phyloP scores from a whole-genome alignment of 345 rosid species.

The thale cress (Arabidopsis thaliana) region DNA sequence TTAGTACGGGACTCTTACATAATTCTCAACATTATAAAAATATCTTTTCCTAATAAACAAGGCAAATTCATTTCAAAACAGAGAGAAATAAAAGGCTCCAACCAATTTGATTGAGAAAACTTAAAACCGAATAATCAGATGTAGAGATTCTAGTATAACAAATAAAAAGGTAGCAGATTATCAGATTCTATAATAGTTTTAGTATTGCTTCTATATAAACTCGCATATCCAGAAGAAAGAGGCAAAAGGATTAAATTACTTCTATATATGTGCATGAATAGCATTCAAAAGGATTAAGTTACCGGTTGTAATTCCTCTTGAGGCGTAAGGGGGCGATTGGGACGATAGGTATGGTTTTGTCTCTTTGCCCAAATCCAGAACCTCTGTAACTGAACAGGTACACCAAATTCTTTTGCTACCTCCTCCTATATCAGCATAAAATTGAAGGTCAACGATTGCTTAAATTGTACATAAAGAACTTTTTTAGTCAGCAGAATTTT shows the following conservation, averaged over 20 bases:
- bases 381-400: conserved; percentile 83
- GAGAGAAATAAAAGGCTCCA: conserved; percentile 12
- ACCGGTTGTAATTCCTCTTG: conserved; percentile 84
- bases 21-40: conserved; percentile 1
- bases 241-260: not conserved
- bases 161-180: conserved; percentile 3
- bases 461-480: conserved; percentile 9
- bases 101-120: conserved; percentile 6
- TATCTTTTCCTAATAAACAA: not conserved
- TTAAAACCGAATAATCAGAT: conserved; percentile 23
- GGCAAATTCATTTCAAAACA: conserved; percentile 14
- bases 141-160: conserved; percentile 8
- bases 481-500: not conserved
- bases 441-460: conserved; percentile 19
- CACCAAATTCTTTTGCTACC: conserved; percentile 88
- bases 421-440: conserved; percentile 67
- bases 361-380: conserved; percentile 99
- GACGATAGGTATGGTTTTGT: conserved; percentile 93
- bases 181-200: conserved; percentile 6
- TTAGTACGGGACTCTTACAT: conserved; percentile 14
- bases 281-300: conserved; percentile 28
- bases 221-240: conserved; percentile 10
- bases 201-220: conserved; percentile 1
- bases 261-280: conserved; percentile 13
- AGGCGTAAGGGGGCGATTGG: conserved; percentile 76